These are phyloP conservation scores for Gonapodya sp. DNA, from an alignment of 192 early-diverging fungal genomes.

Conservation along the genomic window DNA sequence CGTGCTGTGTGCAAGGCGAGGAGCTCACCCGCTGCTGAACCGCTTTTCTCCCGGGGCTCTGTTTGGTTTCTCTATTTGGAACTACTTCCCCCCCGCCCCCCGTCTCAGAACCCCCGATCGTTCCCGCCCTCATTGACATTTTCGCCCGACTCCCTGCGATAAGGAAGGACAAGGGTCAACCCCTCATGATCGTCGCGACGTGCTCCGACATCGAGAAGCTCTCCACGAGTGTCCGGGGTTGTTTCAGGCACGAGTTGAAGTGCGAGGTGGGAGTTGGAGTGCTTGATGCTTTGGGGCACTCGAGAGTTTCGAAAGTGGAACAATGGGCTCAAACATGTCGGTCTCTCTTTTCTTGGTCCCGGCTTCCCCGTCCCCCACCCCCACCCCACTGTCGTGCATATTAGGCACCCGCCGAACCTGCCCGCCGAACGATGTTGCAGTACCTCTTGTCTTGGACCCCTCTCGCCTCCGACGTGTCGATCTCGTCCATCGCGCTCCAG, in stretches of 20 bases:
- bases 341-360: no score
- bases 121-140: slow-evolving; percentile 9
- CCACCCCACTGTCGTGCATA: background rate
- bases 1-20: no score
- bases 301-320: slow-evolving; percentile 11
- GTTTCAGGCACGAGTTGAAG: slow-evolving; percentile 69
- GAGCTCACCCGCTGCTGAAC: no score
- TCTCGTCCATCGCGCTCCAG: slow-evolving; percentile 69
- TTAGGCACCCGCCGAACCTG: slow-evolving; percentile 51
- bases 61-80: background rate
- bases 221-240: slow-evolving; percentile 60
- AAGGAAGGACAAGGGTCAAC: background rate
- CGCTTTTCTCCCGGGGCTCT: background rate
- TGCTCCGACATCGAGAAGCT: slow-evolving; percentile 69
- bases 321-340: no score
- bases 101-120: slow-evolving; percentile 12
- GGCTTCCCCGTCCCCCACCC: no score
- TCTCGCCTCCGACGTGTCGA: slow-evolving; percentile 67
- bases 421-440: slow-evolving; percentile 53
- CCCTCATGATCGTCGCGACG: slow-evolving; percentile 58
- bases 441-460: slow-evolving; percentile 40
- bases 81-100: no score
- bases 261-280: slow-evolving; percentile 56
- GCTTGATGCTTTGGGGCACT: background rate
- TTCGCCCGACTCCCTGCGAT: slow-evolving; percentile 13